Conservation (phyloP, 225 moss, liverwort and hornwort species). For the Polytrichum formosum region DNA sequence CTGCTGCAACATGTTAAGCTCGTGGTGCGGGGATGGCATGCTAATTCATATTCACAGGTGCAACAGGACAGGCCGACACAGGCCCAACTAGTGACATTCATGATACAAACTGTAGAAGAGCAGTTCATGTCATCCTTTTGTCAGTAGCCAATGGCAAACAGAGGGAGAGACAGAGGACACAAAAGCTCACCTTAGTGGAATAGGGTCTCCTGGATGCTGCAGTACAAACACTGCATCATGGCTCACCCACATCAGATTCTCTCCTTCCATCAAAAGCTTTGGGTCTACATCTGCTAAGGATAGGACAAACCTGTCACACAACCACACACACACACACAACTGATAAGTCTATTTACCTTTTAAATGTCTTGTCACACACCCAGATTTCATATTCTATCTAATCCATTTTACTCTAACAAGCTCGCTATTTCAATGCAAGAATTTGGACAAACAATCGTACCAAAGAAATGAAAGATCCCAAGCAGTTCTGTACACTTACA, state of each 20-base stretch:
- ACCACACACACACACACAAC: background rate
- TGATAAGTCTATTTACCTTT: background rate
- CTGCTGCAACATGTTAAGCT: no score
- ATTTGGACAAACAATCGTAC: background rate
- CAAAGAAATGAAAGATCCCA: background rate
- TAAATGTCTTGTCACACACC: background rate
- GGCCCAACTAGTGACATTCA: no score
- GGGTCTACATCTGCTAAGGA: slow-evolving; percentile 79
- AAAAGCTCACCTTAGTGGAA: slow-evolving; percentile 49
- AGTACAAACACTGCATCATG: slow-evolving; percentile 90
- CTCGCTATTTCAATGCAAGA: background rate
- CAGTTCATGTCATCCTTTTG: no score
- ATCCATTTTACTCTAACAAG: background rate
- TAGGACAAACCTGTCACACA: slow-evolving; percentile 63
- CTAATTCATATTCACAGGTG: no score
- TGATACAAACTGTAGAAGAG: background rate
- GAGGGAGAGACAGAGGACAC: background rate
- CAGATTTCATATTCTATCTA: background rate
- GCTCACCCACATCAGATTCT: slow-evolving; percentile 74
- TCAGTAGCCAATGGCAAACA: background rate
- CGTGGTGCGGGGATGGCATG: no score
- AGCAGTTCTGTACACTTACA: slow-evolving; percentile 34
- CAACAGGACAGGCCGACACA: no score
- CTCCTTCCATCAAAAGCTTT: slow-evolving; percentile 83
- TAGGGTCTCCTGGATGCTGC: slow-evolving; percentile 70